phyloP scores from a whole-genome alignment of 805 yeast species.

The Zygoascus ofunaensis region DNA sequence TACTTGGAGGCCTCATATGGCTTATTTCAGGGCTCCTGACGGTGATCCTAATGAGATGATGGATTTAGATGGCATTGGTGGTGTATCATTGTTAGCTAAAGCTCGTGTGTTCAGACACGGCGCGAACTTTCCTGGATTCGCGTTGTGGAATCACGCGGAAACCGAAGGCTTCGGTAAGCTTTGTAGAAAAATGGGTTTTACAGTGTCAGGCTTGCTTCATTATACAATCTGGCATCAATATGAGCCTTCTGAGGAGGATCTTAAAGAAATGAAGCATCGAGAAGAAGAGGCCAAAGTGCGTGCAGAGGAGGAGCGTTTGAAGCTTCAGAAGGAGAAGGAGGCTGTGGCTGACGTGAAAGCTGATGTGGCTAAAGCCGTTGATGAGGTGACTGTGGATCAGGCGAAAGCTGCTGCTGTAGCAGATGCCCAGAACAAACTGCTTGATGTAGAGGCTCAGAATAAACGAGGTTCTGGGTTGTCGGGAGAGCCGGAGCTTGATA shows the following conservation, averaged over 20 bases:
- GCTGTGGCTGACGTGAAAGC: not conserved
- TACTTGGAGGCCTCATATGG: constrained; percentile 95
- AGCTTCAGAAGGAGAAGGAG: too few relatives aligned
- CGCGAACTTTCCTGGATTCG: constrained; percentile 90
- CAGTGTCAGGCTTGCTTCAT: constrained; percentile 86
- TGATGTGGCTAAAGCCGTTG: not conserved
- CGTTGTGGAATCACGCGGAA: constrained; percentile 91
- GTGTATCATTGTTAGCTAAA: constrained; percentile 82
- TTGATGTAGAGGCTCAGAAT: not conserved
- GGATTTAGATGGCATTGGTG: constrained; percentile 92
- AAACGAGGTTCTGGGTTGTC: too few relatives aligned
- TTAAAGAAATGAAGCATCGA: constrained; percentile 44
- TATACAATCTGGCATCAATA: constrained; percentile 95
- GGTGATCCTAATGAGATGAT: constrained; percentile 88
- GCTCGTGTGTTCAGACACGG: constrained; percentile 81
- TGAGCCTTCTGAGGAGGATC: constrained; percentile 90
- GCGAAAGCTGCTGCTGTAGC: not conserved
- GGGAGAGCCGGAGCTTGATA: too few relatives aligned
- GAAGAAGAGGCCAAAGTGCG: constrained; percentile 26
- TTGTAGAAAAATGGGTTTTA: constrained; percentile 75
- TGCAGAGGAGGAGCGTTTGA: constrained; percentile 18
- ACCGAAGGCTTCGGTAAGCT: constrained; percentile 94
- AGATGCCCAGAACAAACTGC: too few relatives aligned
- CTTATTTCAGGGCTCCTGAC: constrained; percentile 80
- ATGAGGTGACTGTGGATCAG: not conserved